Percentiles rank a stretch among this genome's conserved stretches.
phyloP scores from a whole-genome alignment of 2,329 filamentous ascomycete genomes.

The Ophiostoma sp. region DNA sequence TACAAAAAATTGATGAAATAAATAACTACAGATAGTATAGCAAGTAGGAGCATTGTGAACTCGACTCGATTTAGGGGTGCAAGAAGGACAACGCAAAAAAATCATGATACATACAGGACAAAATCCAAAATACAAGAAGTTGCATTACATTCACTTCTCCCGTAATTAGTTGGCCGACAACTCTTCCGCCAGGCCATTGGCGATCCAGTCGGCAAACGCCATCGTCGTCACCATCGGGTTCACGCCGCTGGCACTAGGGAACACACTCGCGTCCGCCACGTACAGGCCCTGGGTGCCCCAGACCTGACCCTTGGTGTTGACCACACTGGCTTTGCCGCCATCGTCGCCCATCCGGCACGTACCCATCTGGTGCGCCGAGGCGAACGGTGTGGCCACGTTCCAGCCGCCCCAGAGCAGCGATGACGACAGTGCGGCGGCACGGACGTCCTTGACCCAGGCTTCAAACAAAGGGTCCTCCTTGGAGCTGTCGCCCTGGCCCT shows the following conservation, averaged over 20 bases:
- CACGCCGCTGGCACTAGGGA: slow-evolving; percentile 74
- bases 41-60: neutral
- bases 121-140: neutral
- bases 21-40: neutral
- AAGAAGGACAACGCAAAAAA: neutral
- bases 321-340: slow-evolving; percentile 52
- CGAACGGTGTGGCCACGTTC: slow-evolving; percentile 55
- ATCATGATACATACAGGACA: neutral
- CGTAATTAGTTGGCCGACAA: slow-evolving; percentile 32
- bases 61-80: neutral
- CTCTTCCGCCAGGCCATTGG: slow-evolving; percentile 55
- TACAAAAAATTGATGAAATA: no score
- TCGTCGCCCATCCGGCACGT: slow-evolving; percentile 68
- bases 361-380: slow-evolving; percentile 81
- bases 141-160: neutral
- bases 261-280: slow-evolving; percentile 73
- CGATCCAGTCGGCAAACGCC: slow-evolving; percentile 68
- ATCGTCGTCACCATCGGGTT: slow-evolving; percentile 81
- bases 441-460: slow-evolving; percentile 58
- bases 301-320: slow-evolving; percentile 58
- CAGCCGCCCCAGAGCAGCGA: slow-evolving; percentile 39
- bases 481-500: slow-evolving; percentile 38
- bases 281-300: slow-evolving; percentile 68
- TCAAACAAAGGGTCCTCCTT: slow-evolving; percentile 61
- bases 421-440: slow-evolving; percentile 31